Evolutionary conservation across 2,329 filamentous ascomycete genomes (phyloP).

Genomic region (Pezicula carpinea): DNA sequence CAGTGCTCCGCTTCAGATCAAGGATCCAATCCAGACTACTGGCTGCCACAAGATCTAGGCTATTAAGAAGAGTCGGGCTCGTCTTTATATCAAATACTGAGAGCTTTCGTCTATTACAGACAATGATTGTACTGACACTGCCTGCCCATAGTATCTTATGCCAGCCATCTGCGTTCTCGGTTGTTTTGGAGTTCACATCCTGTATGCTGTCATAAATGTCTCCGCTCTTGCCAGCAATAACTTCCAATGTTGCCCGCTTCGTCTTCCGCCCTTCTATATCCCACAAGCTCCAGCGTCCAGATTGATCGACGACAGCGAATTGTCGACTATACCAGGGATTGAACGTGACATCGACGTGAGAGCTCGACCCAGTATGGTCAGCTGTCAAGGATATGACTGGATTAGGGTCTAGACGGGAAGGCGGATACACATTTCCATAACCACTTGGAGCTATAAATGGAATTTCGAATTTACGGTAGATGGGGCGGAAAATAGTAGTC

Average conservation of each 20-base stretch:
- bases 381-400: slow-evolving; percentile 48
- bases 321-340: slow-evolving; percentile 57
- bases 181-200: slow-evolving; percentile 3
- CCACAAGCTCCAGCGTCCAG: slow-evolving; percentile 66
- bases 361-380: slow-evolving; percentile 46
- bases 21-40: slow-evolving; percentile 45
- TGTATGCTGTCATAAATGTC: slow-evolving; percentile 18
- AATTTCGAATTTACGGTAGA: slow-evolving; percentile 15
- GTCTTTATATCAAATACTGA: slow-evolving; percentile 25
- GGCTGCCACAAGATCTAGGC: slow-evolving; percentile 12
- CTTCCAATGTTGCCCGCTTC: slow-evolving; percentile 7
- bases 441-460: slow-evolving; percentile 4
- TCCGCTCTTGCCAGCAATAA: slow-evolving; percentile 18
- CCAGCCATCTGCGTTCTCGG: slow-evolving; percentile 36
- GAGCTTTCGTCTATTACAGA: slow-evolving; percentile 36
- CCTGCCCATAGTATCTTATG: slow-evolving; percentile 43
- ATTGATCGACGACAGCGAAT: slow-evolving; percentile 60
- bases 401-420: slow-evolving; percentile 52
- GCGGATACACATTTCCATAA: slow-evolving; percentile 14
- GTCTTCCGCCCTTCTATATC: slow-evolving; percentile 32
- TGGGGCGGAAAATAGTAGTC: slow-evolving; percentile 37
- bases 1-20: slow-evolving; percentile 46
- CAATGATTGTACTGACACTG: slow-evolving; percentile 38
- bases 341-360: slow-evolving; percentile 61
- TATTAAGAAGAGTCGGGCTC: slow-evolving; percentile 14